These are phyloP conservation scores for Paramecium tetraurelia DNA, from an alignment of 73 alveolate genomes.

Conservation along the genomic window DNA sequence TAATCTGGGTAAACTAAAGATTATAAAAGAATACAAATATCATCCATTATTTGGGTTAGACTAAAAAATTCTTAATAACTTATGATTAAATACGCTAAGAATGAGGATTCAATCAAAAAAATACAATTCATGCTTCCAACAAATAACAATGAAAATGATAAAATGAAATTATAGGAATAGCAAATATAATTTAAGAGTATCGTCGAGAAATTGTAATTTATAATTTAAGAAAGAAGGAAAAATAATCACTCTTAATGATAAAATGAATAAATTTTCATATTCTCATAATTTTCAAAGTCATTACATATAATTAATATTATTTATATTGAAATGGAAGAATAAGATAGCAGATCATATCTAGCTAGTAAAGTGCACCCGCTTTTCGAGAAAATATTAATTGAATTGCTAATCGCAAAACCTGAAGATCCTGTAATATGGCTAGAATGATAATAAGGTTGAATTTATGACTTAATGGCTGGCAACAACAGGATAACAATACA, in stretches of 20 bases:
- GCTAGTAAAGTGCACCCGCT: constrained; percentile 3
- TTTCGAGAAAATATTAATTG: constrained; percentile 9
- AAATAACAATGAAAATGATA: background rate
- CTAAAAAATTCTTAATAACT: background rate
- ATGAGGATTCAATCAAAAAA: background rate
- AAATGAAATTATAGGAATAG: background rate
- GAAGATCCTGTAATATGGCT: constrained; percentile 38
- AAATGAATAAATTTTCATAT: background rate
- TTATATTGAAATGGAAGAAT: constrained; percentile 2
- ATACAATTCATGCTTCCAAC: background rate
- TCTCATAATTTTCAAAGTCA: background rate
- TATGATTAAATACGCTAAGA: background rate
- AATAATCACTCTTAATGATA: background rate
- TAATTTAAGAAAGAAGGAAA: background rate
- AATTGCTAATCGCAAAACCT: background rate
- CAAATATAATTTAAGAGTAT: background rate
- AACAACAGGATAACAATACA: background rate
- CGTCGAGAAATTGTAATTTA: background rate
- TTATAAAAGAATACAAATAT: background rate
- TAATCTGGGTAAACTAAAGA: background rate
- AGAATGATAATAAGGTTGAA: constrained; percentile 11
- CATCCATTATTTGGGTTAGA: background rate
- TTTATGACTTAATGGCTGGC: constrained; percentile 19
- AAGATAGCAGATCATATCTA: background rate
- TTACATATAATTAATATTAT: background rate